phyloP scores from a whole-genome alignment of 768 basidiomycete species.

The Hericium erinaceus region DNA sequence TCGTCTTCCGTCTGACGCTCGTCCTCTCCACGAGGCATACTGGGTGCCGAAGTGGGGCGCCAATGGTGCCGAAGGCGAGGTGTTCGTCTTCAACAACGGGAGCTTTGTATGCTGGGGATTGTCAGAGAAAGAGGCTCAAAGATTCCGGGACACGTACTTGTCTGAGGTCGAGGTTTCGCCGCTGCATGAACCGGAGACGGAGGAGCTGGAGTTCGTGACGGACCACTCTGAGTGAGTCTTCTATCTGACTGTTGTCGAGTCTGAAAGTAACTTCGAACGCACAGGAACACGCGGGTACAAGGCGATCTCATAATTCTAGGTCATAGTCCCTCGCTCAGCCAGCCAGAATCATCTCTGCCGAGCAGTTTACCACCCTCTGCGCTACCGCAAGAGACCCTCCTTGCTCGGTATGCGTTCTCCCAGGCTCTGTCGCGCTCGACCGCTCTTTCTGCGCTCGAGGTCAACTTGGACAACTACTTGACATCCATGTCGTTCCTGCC shows the following conservation, averaged over 20 bases:
- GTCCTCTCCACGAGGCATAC: slow-evolving; percentile 65
- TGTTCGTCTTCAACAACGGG: slow-evolving; percentile 85
- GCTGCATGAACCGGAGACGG: slow-evolving; percentile 66
- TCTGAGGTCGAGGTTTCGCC: slow-evolving; percentile 52
- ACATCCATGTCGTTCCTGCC: slow-evolving; percentile 77
- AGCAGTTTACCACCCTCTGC: slow-evolving; percentile 36
- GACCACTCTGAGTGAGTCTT: slow-evolving; percentile 77
- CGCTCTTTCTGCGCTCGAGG: slow-evolving; percentile 79
- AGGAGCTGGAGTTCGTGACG: slow-evolving; percentile 87
- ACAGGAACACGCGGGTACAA: slow-evolving; percentile 76
- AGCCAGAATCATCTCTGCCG: slow-evolving; percentile 32
- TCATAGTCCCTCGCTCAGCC: slow-evolving; percentile 48
- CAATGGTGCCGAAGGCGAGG: slow-evolving; percentile 56
- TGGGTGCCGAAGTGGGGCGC: slow-evolving; percentile 65
- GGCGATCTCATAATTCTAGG: slow-evolving; percentile 91
- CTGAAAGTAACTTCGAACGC: slow-evolving; percentile 5
- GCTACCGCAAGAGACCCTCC: slow-evolving; percentile 61
- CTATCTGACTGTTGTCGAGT: background rate
- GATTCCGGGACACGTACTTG: slow-evolving; percentile 59
- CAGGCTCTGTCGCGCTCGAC: slow-evolving; percentile 88
- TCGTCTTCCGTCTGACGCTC: slow-evolving; percentile 44
- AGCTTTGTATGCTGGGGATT: slow-evolving; percentile 90
- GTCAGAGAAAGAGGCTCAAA: slow-evolving; percentile 60
- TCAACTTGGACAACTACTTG: slow-evolving; percentile 74
- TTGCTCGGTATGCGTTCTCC: slow-evolving; percentile 86